These are phyloP conservation scores for Coccomyxa subellipsoidea DNA, from an alignment of 163 green algal genomes.

Conservation along the genomic window DNA sequence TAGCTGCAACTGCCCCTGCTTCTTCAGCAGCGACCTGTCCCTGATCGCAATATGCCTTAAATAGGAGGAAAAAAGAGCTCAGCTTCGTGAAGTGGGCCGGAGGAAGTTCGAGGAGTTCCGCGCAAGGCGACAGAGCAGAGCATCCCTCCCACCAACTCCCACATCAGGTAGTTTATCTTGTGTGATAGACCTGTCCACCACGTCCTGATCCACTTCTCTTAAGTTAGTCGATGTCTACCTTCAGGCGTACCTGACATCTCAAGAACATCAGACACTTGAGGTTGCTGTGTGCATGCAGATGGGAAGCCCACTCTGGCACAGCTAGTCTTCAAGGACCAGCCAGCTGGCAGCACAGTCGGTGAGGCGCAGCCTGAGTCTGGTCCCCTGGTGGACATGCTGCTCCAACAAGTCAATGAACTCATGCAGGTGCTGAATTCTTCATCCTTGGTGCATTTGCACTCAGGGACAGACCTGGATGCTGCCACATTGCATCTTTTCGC, in stretches of 20 bases:
- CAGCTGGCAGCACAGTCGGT: not conserved
- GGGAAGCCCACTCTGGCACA: not conserved
- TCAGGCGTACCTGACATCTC: not conserved
- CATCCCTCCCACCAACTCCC: not conserved
- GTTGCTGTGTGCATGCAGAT: not conserved
- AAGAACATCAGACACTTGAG: too few species aligned
- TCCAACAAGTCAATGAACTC: not conserved
- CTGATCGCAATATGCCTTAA: too few species aligned
- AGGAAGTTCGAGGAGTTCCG: not conserved
- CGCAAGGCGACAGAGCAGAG: not conserved
- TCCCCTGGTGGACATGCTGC: not conserved
- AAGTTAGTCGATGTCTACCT: not conserved
- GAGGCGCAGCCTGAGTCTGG: not conserved
- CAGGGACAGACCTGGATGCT: too few species aligned
- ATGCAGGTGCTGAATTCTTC: not conserved
- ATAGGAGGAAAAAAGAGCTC: not conserved
- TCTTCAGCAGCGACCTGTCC: too few species aligned
- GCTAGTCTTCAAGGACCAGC: not conserved
- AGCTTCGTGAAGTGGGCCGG: not conserved
- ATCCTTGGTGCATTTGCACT: not conserved
- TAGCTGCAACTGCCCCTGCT: too few species aligned
- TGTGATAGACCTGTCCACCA: not conserved
- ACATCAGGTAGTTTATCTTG: not conserved
- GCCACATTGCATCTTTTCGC: too few species aligned
- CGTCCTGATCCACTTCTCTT: not conserved